Evolutionary conservation across 2,329 filamentous ascomycete genomes (phyloP).

Genomic region (Nigrospora oryzae): DNA sequence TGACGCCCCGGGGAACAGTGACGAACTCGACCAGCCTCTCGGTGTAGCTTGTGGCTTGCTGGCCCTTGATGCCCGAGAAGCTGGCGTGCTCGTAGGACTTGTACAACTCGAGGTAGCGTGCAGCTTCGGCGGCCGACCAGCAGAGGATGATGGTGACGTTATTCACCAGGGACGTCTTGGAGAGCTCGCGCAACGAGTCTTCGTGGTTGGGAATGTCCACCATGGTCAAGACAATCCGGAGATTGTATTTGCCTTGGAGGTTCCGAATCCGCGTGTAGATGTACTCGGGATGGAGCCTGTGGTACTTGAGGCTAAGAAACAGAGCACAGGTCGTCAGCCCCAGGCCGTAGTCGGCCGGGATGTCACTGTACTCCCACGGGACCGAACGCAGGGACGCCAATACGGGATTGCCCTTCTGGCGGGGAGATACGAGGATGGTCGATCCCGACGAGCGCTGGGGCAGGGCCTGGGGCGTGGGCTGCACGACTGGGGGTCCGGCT

Average conservation of each 20-base stretch:
- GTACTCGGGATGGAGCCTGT: constrained; percentile 94
- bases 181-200: constrained; percentile 78
- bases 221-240: constrained; percentile 81
- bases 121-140: constrained; percentile 91
- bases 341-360: constrained; percentile 87
- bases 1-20: constrained; percentile 80
- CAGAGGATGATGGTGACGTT: constrained; percentile 87
- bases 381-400: constrained; percentile 73
- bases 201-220: constrained; percentile 95
- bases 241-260: constrained; percentile 75
- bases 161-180: constrained; percentile 87
- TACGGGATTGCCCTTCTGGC: constrained; percentile 93
- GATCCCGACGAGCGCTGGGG: constrained; percentile 57
- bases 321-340: constrained; percentile 82
- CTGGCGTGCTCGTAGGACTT: constrained; percentile 85
- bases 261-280: constrained; percentile 88
- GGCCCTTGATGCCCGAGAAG: constrained; percentile 74
- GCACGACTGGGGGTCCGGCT: constrained; percentile 53
- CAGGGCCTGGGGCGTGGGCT: constrained; percentile 83
- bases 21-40: constrained; percentile 89
- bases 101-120: constrained; percentile 87
- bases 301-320: constrained; percentile 93
- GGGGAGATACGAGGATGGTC: constrained; percentile 79
- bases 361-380: constrained; percentile 95
- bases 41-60: constrained; percentile 74